Conservation (phyloP, 148 eudicot species). For the Chenopodium suecicum region DNA sequence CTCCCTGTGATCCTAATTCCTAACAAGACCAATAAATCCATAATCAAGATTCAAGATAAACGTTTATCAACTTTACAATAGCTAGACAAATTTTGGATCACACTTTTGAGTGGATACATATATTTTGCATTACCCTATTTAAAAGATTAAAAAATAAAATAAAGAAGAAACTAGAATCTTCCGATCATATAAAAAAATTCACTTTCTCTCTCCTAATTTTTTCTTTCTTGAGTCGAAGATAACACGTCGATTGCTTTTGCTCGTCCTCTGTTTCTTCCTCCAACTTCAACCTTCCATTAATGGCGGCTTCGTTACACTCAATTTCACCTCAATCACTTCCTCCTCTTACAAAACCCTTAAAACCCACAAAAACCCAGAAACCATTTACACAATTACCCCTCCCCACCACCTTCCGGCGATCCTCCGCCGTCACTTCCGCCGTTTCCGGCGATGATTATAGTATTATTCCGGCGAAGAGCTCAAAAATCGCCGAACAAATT, state of each 20-base stretch:
- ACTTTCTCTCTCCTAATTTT: neutral
- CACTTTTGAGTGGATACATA: neutral
- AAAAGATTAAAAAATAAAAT: too few species aligned
- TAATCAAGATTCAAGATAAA: too few species aligned
- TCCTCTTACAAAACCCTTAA: constrained; percentile 13
- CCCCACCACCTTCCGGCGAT: constrained; percentile 7
- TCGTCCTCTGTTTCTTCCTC: constrained; percentile 18
- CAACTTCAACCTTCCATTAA: constrained; percentile 8
- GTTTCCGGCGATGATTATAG: constrained; percentile 44
- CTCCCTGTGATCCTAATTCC: too few species aligned
- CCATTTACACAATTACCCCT: neutral
- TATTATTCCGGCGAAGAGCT: constrained; percentile 44
- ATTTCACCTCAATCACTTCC: constrained; percentile 17
- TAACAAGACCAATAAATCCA: too few species aligned
- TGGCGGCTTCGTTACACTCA: constrained; percentile 33
- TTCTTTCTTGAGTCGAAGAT: constrained; percentile 24
- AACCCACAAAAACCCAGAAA: constrained; percentile 19
- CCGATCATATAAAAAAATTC: neutral
- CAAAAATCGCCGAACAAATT: constrained; percentile 34
- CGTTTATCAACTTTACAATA: too few species aligned
- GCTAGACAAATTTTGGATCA: neutral
- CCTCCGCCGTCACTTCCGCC: constrained; percentile 19
- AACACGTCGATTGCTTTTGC: constrained; percentile 20
- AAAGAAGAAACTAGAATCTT: neutral
- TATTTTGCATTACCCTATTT: neutral